These are phyloP conservation scores for Diplogelasinospora grovesii DNA, from an alignment of 495 filamentous ascomycete genomes.

Conservation along the genomic window DNA sequence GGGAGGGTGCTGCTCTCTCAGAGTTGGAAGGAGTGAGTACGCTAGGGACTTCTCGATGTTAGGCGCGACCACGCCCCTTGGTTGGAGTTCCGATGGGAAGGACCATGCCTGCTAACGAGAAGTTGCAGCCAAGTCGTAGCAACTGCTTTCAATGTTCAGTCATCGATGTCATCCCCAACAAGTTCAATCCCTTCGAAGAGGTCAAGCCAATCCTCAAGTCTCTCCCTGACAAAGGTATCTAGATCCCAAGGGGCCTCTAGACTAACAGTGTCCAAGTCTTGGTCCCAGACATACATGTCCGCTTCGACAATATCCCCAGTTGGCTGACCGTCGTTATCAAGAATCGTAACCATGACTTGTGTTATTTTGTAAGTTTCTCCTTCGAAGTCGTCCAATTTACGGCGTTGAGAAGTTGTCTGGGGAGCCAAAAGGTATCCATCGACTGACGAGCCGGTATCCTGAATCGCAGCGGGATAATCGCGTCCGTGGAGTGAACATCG, in stretches of 20 bases:
- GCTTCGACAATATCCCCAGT: constrained; percentile 7
- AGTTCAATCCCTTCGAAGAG: constrained; percentile 13
- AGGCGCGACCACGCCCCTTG: too few relatives aligned
- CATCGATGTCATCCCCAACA: too few relatives aligned
- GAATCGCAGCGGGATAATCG: constrained; percentile 13
- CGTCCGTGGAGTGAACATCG: constrained; percentile 1
- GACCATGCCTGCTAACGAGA: too few relatives aligned
- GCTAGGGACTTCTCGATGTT: too few relatives aligned
- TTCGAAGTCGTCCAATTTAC: constrained; percentile 18
- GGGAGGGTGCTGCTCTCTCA: too few relatives aligned
- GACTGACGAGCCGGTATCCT: constrained; percentile 7
- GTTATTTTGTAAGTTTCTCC: constrained; percentile 10
- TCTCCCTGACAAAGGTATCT: constrained; percentile 8
- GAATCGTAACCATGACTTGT: constrained; percentile 7
- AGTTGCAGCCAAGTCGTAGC: too few relatives aligned
- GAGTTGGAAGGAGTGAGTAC: too few relatives aligned
- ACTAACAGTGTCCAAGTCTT: constrained; percentile 3
- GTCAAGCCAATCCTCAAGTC: constrained; percentile 15
- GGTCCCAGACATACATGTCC: constrained; percentile 17
- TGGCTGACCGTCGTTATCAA: neutral
- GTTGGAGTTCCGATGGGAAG: too few relatives aligned
- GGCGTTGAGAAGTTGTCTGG: constrained; percentile 13
- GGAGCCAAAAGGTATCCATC: constrained; percentile 14
- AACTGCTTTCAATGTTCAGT: too few relatives aligned
- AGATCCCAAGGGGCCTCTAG: constrained; percentile 10